These are phyloP conservation scores for thale cress (Arabidopsis thaliana) DNA, from an alignment of 345 rosid genomes.

Conservation along the genomic window DNA sequence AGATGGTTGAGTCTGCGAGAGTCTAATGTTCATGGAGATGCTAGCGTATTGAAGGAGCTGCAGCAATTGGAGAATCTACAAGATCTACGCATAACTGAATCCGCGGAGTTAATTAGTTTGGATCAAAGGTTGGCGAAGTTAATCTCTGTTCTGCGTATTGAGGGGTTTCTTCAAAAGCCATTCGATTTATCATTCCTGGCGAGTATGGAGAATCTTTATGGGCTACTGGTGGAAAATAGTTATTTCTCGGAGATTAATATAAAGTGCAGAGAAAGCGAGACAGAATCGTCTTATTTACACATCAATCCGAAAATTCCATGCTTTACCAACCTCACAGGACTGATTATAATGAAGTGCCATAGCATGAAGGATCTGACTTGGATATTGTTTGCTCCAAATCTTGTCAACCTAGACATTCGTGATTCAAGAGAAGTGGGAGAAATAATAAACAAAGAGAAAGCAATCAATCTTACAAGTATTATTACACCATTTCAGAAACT, in stretches of 20 bases:
- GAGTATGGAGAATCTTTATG: background rate
- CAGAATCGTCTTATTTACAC: background rate
- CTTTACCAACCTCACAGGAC: too few species aligned
- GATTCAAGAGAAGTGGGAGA: background rate
- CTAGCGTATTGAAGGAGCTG: background rate
- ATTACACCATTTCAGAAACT: background rate
- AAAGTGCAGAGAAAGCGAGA: background rate
- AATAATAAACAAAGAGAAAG: slow-evolving; percentile 3
- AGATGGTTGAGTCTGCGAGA: background rate
- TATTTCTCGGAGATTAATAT: background rate
- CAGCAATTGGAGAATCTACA: background rate
- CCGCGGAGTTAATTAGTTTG: background rate
- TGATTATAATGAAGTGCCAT: too few species aligned
- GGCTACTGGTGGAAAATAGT: accelerated
- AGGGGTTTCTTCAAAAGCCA: background rate
- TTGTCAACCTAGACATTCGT: accelerated
- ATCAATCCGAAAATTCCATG: background rate
- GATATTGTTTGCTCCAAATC: slow-evolving; percentile 22
- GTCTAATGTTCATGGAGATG: background rate
- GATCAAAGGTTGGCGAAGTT: background rate
- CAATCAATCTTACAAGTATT: background rate
- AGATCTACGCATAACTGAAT: background rate
- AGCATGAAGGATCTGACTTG: slow-evolving; percentile 7
- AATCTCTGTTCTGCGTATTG: accelerated
- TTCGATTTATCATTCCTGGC: background rate